A percentile compares a stretch with the other conserved stretches of the same genome.
Evolutionary conservation across 768 basidiomycete genomes (phyloP).

Genomic region (Trametes villosa): DNA sequence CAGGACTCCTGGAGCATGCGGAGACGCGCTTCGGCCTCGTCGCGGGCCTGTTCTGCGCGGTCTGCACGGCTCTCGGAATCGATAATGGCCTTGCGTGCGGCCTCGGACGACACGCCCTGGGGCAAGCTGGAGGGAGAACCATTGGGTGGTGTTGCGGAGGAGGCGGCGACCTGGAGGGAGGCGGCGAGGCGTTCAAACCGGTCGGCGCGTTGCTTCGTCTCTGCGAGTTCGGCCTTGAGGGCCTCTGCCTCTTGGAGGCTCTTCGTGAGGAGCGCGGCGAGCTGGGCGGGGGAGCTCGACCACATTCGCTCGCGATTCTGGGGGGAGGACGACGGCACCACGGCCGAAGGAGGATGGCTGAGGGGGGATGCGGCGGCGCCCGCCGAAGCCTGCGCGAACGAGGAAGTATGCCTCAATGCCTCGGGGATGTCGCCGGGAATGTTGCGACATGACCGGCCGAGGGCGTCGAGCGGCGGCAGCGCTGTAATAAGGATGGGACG

Average conservation of each 20-base stretch:
- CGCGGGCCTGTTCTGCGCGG: slow-evolving; percentile 54
- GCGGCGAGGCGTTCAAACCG: slow-evolving; percentile 53
- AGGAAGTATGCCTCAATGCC: no score
- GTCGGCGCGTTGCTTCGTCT: slow-evolving; percentile 50
- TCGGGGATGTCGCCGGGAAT: no score
- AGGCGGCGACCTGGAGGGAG: slow-evolving; percentile 30
- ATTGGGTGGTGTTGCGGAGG: slow-evolving; percentile 32
- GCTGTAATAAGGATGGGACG: no score
- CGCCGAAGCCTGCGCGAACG: no score
- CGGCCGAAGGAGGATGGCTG: no score
- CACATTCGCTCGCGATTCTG: no score
- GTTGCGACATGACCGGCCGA: no score
- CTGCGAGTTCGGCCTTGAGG: slow-evolving; percentile 53
- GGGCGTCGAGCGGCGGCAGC: no score
- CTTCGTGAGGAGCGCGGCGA: slow-evolving; percentile 59
- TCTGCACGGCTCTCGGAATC: slow-evolving; percentile 52
- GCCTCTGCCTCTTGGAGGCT: slow-evolving; percentile 56
- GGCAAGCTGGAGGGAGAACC: slow-evolving; percentile 28
- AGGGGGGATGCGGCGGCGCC: no score
- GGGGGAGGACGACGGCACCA: no score
- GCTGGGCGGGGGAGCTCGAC: slow-evolving; percentile 48
- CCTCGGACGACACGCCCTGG: slow-evolving; percentile 32
- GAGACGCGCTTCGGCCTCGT: slow-evolving; percentile 56
- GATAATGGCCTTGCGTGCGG: slow-evolving; percentile 43
- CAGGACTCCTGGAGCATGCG: slow-evolving; percentile 50